Percentiles rank a stretch among this genome's conserved stretches.
Conservation (phyloP, 495 filamentous ascomycete genomes). For the Staphylotrichum longicolle region DNA sequence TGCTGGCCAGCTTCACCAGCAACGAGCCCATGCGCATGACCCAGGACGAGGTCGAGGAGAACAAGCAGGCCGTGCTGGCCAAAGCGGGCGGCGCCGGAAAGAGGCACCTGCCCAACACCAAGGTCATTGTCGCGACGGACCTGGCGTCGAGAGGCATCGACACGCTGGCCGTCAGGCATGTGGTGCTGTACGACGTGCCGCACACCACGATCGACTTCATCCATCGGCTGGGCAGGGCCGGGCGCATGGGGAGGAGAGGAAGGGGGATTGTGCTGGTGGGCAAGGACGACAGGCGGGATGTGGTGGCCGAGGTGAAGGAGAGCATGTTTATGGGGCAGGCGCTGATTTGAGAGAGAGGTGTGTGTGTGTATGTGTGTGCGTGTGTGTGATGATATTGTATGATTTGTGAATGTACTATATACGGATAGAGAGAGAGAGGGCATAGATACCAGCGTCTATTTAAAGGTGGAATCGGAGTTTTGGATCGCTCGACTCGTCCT, state of each 20-base stretch:
- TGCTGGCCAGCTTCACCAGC: constrained; percentile 73
- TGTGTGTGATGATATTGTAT: constrained; percentile 6
- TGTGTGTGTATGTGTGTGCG: not conserved
- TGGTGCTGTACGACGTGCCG: constrained; percentile 91
- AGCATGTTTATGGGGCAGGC: constrained; percentile 91
- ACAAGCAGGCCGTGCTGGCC: constrained; percentile 15
- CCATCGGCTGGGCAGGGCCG: constrained; percentile 85
- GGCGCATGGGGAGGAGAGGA: constrained; percentile 88
- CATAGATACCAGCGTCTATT: not conserved
- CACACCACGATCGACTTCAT: constrained; percentile 97
- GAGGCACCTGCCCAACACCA: constrained; percentile 59
- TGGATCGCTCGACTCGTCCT: too few species aligned
- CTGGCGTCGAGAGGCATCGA: constrained; percentile 91
- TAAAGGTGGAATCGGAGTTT: too few species aligned
- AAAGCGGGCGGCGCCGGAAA: constrained; percentile 23
- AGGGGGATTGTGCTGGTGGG: constrained; percentile 87
- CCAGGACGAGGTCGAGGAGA: constrained; percentile 18
- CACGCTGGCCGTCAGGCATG: constrained; percentile 85
- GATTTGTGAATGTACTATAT: constrained; percentile 6
- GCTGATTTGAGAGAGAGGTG: constrained; percentile 57
- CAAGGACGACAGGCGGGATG: constrained; percentile 81
- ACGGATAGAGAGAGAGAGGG: not conserved
- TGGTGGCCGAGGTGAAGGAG: constrained; percentile 88
- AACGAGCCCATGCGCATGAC: constrained; percentile 43
- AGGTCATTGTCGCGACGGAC: constrained; percentile 92